A percentile compares a stretch with the other conserved stretches of the same genome.
These are phyloP conservation scores for Beauveria caledonica DNA, from an alignment of 2,329 filamentous ascomycete species.

Conservation along the genomic window DNA sequence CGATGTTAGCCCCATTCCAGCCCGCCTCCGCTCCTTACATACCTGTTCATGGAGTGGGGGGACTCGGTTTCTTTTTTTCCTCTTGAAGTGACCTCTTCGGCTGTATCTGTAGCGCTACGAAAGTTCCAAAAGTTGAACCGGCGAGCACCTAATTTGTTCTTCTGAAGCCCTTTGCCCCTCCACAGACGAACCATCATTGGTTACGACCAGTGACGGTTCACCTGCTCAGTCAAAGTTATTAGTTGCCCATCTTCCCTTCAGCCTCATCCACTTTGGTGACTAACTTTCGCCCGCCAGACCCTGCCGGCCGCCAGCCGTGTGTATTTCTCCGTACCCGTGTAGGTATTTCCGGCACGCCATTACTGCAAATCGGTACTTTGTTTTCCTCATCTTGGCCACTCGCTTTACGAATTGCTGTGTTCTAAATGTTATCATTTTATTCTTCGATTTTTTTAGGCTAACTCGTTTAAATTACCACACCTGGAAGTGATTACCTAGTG, in stretches of 20 bases:
- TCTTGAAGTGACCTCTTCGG: too few species aligned
- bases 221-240: background rate
- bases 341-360: constrained; percentile 3
- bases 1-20: constrained; percentile 5
- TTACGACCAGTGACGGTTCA: too few species aligned
- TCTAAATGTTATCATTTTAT: background rate
- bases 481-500: background rate
- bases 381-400: background rate
- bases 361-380: background rate
- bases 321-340: background rate
- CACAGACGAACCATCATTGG: too few species aligned
- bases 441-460: background rate
- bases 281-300: constrained; percentile 6
- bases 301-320: constrained; percentile 10
- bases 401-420: background rate
- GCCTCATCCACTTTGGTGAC: constrained; percentile 6
- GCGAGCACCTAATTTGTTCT: too few species aligned
- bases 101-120: too few species aligned
- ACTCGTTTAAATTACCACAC: background rate
- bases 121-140: too few species aligned
- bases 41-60: too few species aligned
- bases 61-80: too few species aligned
- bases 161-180: too few species aligned
- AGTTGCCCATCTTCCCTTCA: background rate
- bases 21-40: constrained; percentile 8